Base-by-base conservation (phyloP, 306 rosid species). In the Ormosia semicastrata region DNA sequence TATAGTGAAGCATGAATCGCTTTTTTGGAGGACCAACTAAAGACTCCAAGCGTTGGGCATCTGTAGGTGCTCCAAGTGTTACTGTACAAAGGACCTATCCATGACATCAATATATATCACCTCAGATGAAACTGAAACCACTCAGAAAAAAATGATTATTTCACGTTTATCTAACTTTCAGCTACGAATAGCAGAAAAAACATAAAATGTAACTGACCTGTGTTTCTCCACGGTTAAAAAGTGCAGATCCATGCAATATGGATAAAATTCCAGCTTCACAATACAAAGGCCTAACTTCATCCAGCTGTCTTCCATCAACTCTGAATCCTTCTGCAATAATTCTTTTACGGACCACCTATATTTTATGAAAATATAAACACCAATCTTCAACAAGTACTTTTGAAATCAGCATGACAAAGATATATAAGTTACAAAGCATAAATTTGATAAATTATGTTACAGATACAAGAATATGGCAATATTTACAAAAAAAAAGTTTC, bases 1-100 rank as follows among this genome's bases (percentile, higher is more conserved):
- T 95, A 66, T 95, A 93, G 82, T 95, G 99, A 83, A 95, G 99
- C 99, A 95, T 93, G 83, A 95, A 95, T 75, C 99, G 91, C 89
- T 95, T 95, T 9, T 84, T 85, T 7, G 96, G 89, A 77, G 97
- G 96, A 41, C 99, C 98, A 11, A 95, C 97, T 13, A 95, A 66
- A 75, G 97, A 93, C 14, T 93, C 97, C 89, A 95, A 85, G 43
- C 84, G 94, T 78, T 95, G 99, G 67, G 99, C 99, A 80, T 95
- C 98, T 78, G 88, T 80, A 39, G 98, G 99, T 59, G 96, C 93
- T 79, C 99, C 99, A 71, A 95, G 97, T 39, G 99, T 95, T 81
- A 95, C 93, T 32, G 99, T 93, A 83, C 99, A 95, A 34, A 93
- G 89, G 73, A 95, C 99, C 99, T 95, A 87, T 76, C 64, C 60